Evolutionary conservation across 257 asterid genomes (phyloP).

Genomic region (Nicotiana undulata): DNA sequence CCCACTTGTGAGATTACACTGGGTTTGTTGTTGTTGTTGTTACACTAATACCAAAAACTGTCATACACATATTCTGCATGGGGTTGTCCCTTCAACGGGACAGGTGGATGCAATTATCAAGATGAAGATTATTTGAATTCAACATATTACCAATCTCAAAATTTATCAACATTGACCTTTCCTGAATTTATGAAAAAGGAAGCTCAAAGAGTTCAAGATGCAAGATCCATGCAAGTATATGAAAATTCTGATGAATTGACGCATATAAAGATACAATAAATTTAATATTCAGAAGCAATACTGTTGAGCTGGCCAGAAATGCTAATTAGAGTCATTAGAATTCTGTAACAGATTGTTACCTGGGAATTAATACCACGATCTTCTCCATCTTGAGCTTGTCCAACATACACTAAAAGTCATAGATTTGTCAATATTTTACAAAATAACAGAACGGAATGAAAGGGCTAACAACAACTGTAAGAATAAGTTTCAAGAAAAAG

Average conservation of each 20-base stretch:
- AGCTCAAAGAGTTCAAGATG: background rate
- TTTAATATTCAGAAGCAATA: background rate
- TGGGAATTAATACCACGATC: constrained; percentile 54
- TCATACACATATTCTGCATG: background rate
- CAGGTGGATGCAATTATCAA: background rate
- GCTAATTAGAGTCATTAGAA: background rate
- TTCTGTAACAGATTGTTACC: constrained; percentile 32
- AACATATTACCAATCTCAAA: background rate
- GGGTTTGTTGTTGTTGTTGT: too few species aligned
- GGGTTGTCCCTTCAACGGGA: background rate
- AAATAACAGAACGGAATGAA: background rate
- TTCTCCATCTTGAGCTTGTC: constrained; percentile 26
- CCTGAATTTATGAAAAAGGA: background rate
- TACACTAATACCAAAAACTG: background rate
- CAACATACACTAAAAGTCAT: constrained; percentile 20
- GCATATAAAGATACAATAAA: background rate
- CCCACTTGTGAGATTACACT: too few species aligned
- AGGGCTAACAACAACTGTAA: background rate
- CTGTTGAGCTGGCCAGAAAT: background rate
- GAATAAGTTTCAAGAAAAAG: background rate
- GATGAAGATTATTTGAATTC: background rate
- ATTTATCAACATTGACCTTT: background rate
- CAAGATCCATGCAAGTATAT: background rate
- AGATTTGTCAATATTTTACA: constrained; percentile 31
- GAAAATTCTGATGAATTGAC: background rate